A percentile compares a stretch with the other conserved stretches of the same genome.
These are phyloP conservation scores for Annona cherimola DNA, from an alignment of 164 flowering plant genomes.

Conservation along the genomic window DNA sequence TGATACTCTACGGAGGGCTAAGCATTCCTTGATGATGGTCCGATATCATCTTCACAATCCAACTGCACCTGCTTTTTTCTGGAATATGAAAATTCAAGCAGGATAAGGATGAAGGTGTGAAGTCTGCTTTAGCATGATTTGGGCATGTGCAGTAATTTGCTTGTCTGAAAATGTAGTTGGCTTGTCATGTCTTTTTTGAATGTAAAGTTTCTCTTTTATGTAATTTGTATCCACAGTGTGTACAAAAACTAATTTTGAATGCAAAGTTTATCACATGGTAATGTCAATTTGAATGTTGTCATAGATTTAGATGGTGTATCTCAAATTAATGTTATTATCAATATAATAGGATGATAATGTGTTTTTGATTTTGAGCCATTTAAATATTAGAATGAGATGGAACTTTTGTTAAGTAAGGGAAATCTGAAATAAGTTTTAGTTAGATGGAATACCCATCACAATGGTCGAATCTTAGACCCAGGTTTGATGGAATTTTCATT, in stretches of 20 bases:
- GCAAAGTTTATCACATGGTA: conserved; percentile 71
- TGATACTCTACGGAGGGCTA: conserved; percentile 97
- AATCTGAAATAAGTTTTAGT: no score
- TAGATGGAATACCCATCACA: no score
- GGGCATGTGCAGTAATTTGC: conserved; percentile 83
- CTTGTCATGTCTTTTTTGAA: no score
- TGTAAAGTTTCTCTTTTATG: no score
- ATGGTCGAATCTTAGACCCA: no score
- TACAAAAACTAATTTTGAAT: conserved; percentile 94
- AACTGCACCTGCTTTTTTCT: conserved; percentile 91
- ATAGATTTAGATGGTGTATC: background rate
- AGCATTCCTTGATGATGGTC: conserved; percentile 99
- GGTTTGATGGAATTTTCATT: background rate
- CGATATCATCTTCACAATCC: conserved; percentile 99
- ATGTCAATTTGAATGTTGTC: background rate
- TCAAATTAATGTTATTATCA: background rate
- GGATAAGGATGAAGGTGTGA: conserved; percentile 99
- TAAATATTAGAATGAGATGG: no score
- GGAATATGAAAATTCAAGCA: conserved; percentile 81
- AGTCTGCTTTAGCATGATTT: conserved; percentile 93
- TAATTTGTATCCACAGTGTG: conserved; percentile 74
- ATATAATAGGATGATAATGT: no score
- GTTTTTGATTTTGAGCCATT: no score
- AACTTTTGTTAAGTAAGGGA: no score
- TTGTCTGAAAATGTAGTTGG: conserved; percentile 90